Percentiles rank a stretch among this genome's conserved stretches.
Conservation (phyloP, 768 basidiomycete species). For the Coprinellus micaceus region DNA sequence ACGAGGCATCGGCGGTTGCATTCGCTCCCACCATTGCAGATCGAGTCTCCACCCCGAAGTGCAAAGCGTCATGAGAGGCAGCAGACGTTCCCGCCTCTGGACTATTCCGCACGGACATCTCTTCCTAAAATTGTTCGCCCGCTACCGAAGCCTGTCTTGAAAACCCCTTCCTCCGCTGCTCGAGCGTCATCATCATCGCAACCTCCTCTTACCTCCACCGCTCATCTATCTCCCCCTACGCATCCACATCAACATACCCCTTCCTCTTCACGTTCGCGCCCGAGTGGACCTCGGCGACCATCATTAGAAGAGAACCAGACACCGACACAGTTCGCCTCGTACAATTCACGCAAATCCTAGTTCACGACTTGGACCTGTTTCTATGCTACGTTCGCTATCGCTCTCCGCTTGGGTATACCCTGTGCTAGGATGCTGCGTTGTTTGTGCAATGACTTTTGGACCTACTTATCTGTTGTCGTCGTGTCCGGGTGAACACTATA, state of each 20-base stretch:
- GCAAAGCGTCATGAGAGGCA: too few relatives aligned
- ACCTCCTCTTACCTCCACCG: background rate
- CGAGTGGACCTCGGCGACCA: conserved; percentile 34
- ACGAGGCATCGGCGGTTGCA: too few relatives aligned
- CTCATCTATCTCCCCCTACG: conserved; percentile 12
- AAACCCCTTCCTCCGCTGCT: background rate
- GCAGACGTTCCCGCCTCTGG: too few relatives aligned
- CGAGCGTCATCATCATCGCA: background rate
- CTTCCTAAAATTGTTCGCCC: too few relatives aligned
- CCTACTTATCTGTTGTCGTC: too few relatives aligned
- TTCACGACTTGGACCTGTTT: background rate
- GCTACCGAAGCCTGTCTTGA: too few relatives aligned
- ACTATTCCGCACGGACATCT: too few relatives aligned
- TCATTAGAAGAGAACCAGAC: conserved; percentile 24
- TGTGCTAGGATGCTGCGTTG: too few relatives aligned
- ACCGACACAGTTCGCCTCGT: conserved; percentile 22
- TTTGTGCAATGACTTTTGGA: too few relatives aligned
- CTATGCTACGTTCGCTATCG: background rate
- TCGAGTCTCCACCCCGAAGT: too few relatives aligned
- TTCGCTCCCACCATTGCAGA: too few relatives aligned
- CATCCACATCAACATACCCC: conserved; percentile 6
- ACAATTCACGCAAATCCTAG: conserved; percentile 8
- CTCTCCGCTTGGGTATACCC: background rate
- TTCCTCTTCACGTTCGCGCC: conserved; percentile 22
- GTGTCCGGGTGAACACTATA: too few relatives aligned